phyloP scores from a whole-genome alignment of 495 filamentous ascomycete species.

The Aspergillus saccharolyticus region DNA sequence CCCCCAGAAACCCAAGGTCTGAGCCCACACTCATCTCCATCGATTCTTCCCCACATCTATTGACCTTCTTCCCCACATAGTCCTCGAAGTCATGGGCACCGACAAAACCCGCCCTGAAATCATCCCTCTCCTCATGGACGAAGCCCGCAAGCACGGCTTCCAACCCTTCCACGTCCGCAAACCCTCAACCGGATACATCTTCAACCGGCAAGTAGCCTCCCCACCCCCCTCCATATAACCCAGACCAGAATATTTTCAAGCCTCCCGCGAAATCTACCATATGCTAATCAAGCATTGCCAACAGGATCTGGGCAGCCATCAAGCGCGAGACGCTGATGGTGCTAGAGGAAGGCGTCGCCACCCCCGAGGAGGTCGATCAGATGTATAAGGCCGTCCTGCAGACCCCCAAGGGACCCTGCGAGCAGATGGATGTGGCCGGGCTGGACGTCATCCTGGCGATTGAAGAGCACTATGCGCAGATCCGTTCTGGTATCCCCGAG shows the following conservation, averaged over 20 bases:
- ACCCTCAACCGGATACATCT: conserved; percentile 35
- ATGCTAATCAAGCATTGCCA: not conserved
- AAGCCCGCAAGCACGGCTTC: conserved; percentile 32
- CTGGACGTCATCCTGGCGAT: conserved; percentile 37
- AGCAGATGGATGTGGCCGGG: conserved; percentile 40
- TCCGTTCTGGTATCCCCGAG: conserved; percentile 15
- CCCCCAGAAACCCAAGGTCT: conserved; percentile 37
- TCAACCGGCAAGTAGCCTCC: conserved; percentile 28
- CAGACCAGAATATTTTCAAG: no score
- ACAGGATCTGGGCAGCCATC: conserved; percentile 40
- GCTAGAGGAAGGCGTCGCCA: conserved; percentile 29
- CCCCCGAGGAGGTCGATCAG: conserved; percentile 31
- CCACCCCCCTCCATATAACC: no score
- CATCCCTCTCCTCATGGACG: conserved; percentile 22
- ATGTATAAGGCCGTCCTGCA: conserved; percentile 38
- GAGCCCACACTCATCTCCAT: not conserved
- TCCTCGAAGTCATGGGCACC: conserved; percentile 39
- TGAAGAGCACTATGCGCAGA: conserved; percentile 35
- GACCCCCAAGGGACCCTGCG: conserved; percentile 33
- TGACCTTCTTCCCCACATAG: conserved; percentile 11
- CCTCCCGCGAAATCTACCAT: not conserved
- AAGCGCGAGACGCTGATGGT: conserved; percentile 34
- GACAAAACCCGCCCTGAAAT: conserved; percentile 23
- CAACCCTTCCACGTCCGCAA: conserved; percentile 33
- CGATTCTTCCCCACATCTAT: no score